phyloP scores from a whole-genome alignment of 2,329 filamentous ascomycete species.

The Dryadomyces quercus-mongolicae region DNA sequence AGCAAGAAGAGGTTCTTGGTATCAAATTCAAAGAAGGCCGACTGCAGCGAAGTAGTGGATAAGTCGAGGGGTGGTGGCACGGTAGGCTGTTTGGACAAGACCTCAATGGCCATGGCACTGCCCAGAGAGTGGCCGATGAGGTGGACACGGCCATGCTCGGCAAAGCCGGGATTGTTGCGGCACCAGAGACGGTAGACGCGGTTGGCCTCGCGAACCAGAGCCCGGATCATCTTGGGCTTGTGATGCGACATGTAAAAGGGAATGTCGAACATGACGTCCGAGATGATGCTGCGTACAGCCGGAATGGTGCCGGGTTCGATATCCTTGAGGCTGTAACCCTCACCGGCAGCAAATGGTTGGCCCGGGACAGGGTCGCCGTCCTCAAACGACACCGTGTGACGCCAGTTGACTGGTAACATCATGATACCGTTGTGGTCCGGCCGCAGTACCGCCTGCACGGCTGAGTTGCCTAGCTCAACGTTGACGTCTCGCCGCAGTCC shows the following conservation, averaged over 20 bases:
- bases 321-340: conserved; percentile 61
- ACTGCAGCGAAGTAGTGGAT: conserved; percentile 27
- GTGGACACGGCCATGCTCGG: conserved; percentile 71
- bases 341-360: conserved; percentile 37
- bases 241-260: conserved; percentile 96
- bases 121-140: conserved; percentile 88
- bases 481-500: conserved; percentile 78
- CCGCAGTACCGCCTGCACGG: conserved; percentile 64
- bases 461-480: conserved; percentile 62
- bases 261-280: conserved; percentile 96
- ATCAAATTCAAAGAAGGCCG: conserved; percentile 69
- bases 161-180: conserved; percentile 79
- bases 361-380: conserved; percentile 42
- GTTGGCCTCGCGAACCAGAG: conserved; percentile 83
- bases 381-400: conserved; percentile 76
- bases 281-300: conserved; percentile 85
- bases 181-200: conserved; percentile 95
- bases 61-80: conserved; percentile 40
- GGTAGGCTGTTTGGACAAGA: conserved; percentile 82
- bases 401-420: conserved; percentile 91
- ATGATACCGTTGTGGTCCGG: conserved; percentile 79
- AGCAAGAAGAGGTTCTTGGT: conserved; percentile 81
- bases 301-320: conserved; percentile 88
- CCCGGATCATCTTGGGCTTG: conserved; percentile 86
- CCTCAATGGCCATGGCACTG: conserved; percentile 87